phyloP scores from a whole-genome alignment of 108 stramenopile genomes.

The Nannochloropsis oceanica region DNA sequence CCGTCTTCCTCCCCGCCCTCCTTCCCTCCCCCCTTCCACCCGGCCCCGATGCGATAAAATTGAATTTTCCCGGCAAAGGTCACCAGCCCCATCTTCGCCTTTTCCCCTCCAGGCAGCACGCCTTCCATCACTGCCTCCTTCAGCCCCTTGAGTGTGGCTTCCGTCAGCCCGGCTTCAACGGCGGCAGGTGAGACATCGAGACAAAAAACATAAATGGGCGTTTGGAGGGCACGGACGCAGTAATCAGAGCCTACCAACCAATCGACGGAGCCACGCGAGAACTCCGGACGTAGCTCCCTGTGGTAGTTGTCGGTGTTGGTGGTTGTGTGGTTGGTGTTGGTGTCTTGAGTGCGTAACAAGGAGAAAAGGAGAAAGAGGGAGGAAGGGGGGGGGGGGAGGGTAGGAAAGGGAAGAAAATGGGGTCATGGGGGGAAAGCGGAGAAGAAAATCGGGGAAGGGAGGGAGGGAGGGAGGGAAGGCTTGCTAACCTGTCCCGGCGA shows the following conservation, averaged over 20 bases:
- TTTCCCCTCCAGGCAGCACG: conserved; percentile 3
- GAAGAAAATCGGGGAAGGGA: neutral
- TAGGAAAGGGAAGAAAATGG: neutral
- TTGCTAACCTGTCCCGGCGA: conserved; percentile 20
- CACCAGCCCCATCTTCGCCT: conserved; percentile 4
- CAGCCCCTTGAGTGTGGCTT: neutral
- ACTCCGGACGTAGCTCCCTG: neutral
- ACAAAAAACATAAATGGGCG: conserved; percentile 21
- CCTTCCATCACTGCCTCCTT: neutral
- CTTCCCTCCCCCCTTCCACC: neutral
- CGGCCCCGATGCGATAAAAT: neutral
- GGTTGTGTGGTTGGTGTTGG: too few species aligned
- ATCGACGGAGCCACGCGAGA: neutral
- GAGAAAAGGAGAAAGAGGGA: neutral
- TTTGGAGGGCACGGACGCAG: conserved; percentile 9
- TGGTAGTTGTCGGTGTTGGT: neutral
- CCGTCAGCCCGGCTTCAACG: conserved; percentile 7
- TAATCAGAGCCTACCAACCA: neutral
- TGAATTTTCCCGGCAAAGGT: conserved; percentile 3
- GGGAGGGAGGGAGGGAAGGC: too few species aligned
- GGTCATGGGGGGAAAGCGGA: neutral
- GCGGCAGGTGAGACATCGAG: conserved; percentile 17
- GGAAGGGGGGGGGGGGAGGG: neutral
- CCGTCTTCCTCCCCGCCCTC: neutral
- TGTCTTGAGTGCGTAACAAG: neutral